Evolutionary conservation across 805 yeast genomes (phyloP), one percentile per base, ranked within the genome.

Genomic region (Myxozyma mucilagina): DNA sequence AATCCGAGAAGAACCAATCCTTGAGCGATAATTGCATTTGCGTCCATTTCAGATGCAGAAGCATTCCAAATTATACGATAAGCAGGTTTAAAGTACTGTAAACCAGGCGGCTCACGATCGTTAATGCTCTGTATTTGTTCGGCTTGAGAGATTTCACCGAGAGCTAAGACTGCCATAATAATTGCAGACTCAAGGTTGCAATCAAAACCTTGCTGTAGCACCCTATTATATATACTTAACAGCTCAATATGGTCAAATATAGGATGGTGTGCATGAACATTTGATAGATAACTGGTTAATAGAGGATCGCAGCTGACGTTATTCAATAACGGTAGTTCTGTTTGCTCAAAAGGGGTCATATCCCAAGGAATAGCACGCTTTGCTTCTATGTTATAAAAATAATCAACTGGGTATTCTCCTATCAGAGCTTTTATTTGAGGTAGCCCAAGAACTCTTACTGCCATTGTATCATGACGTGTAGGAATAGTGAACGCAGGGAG

Each of bases 401-500:
- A 54, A 36, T 54, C 53, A 11, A 32, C 16, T 7, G 58, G 53
- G 14, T 54, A 54, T 13, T 54, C 58, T 32, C 58, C 58, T 16
- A 54, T 42, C 31, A 54, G 42, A 9, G 58, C 47, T n/a, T 20
- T 10, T 11, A 54, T 54, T 47, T 47, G 48, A 7, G 58, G 57
- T 10, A 54, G 42, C n/a, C 35, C 48, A 18, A 54, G 52, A 13
- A 54, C 57, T 16, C 57, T 24, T 8, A 54, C 43, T 4, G 58
- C 53, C 34, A 47, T 44, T 24, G 53, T 54, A 31, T 54, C 48
- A 41, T 54, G 58, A 38, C 38, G 20, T n/a, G 53, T 36, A 4
- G 58, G 58, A 24, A 54, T 54, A 16, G 52, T 54, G 34, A 54
- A 41, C 14, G 58, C 52, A 9, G 58, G 58, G 5, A 44, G 52